phyloP scores from a whole-genome alignment of 192 early-diverging fungal species.

The Rhizoclosmatium globosum region DNA sequence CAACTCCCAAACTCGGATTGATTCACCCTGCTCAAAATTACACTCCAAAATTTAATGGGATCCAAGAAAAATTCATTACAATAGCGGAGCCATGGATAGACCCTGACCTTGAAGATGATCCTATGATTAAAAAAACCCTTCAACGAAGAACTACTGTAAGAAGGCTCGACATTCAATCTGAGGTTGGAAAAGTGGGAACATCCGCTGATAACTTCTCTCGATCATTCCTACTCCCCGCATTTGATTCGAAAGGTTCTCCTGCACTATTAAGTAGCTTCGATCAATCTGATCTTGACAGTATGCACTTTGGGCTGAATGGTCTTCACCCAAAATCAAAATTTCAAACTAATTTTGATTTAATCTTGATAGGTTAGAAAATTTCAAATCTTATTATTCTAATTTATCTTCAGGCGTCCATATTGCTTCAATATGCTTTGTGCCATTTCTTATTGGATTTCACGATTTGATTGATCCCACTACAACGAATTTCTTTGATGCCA shows the following conservation, averaged over 20 bases:
- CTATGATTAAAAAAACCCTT: too few relatives aligned
- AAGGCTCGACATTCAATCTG: too few relatives aligned
- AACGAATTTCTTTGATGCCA: background rate
- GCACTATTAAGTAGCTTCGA: background rate
- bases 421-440: conserved; percentile 1
- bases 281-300: background rate
- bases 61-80: too few relatives aligned
- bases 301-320: background rate
- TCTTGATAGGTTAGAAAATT: background rate
- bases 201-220: too few relatives aligned
- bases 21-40: too few relatives aligned
- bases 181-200: too few relatives aligned
- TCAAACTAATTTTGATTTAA: background rate
- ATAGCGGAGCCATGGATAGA: too few relatives aligned
- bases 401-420: background rate
- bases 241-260: conserved; percentile 1
- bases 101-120: too few relatives aligned
- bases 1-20: too few relatives aligned
- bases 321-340: conserved; percentile 5
- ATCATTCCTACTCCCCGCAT: conserved; percentile 14
- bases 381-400: background rate
- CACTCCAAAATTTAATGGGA: too few relatives aligned
- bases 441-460: conserved; percentile 5
- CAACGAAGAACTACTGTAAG: too few relatives aligned
- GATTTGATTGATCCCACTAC: too few relatives aligned